Evolutionary conservation across 371 early-diverging fungal species (phyloP).

Genomic region (Rhizopus arrhizus): DNA sequence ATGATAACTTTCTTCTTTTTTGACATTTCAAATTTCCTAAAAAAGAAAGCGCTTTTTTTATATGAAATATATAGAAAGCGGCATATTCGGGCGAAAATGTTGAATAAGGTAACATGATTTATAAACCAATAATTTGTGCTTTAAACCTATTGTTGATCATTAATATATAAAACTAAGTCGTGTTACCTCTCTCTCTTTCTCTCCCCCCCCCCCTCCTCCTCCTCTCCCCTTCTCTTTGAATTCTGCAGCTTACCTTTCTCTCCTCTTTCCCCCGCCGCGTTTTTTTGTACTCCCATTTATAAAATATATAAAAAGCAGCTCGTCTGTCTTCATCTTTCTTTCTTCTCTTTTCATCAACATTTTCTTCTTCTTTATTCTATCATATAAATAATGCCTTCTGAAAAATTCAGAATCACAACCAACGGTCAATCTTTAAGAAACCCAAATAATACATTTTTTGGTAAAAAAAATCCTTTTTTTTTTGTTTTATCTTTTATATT

Average conservation of each 20-base stretch:
- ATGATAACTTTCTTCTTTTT: neutral
- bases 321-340: neutral
- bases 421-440: constrained; percentile 39
- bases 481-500: constrained; percentile 6
- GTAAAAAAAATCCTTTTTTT: constrained; percentile 9
- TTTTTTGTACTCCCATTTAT: too few species aligned
- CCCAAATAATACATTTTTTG: constrained; percentile 31
- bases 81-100: neutral
- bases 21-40: neutral
- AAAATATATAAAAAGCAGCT: constrained; percentile 7
- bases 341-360: constrained; percentile 1
- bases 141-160: constrained; percentile 15
- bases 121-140: neutral
- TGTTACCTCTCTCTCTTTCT: too few species aligned
- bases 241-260: too few species aligned
- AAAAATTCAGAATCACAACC: constrained; percentile 39
- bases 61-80: neutral
- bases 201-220: neutral
- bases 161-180: constrained; percentile 1
- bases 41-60: neutral
- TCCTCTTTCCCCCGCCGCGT: too few species aligned
- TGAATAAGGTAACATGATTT: neutral
- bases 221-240: too few species aligned
- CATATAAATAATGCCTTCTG: constrained; percentile 33
- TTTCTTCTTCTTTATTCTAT: constrained; percentile 1